Evolutionary conservation across 208 protist genomes (phyloP), one percentile per base, ranked within the genome.

Genomic region (Entamoeba invadens): DNA sequence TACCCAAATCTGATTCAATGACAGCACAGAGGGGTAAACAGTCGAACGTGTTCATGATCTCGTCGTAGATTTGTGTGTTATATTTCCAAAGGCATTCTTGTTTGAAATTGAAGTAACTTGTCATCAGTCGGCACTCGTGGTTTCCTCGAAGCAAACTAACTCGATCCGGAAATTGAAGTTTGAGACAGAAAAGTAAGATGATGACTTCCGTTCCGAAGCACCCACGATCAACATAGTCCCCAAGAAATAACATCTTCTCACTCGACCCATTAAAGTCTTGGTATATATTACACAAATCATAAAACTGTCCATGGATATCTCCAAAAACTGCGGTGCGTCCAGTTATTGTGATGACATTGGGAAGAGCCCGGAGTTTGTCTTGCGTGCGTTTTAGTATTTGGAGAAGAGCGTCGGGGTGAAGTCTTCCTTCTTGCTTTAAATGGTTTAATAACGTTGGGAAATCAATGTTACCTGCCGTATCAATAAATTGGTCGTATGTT

Each of bases 131-230:
- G 45, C 93, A 91, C 45, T 95, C 94, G 46, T 95, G 94, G 46
- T 95, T 95, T 45, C 94, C 94, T 77, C 94, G 18, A 46, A 95
- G 38, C 10, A 95, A 16, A 25, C 50, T 77, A 51, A 95, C 35
- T 25, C 45, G 6, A 44, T 47, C n/a, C 38, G 94, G 94, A 35
- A 94, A 95, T 42, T 21, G 5, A n/a, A 94, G 93, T 94, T 99
- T 99, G 0, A 98, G 96, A 10, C 97, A 97, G 16, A 99, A 96
- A 0, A 99, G 95, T 45, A 99, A 95, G 5, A 98, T 96, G 50
- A 99, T 95, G 35, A 98, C 98, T 94, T 99, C 98, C n/a, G 98
- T 96, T 8, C 96, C 97, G 95, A 98, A 98, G 95, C 97, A 98
- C 4, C 93, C 93, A 45, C 93, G 3, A 5, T 94, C 93, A 47